Evolutionary conservation across 148 eudicot genomes (phyloP).

Genomic region (Tetragonia tetragonoides): DNA sequence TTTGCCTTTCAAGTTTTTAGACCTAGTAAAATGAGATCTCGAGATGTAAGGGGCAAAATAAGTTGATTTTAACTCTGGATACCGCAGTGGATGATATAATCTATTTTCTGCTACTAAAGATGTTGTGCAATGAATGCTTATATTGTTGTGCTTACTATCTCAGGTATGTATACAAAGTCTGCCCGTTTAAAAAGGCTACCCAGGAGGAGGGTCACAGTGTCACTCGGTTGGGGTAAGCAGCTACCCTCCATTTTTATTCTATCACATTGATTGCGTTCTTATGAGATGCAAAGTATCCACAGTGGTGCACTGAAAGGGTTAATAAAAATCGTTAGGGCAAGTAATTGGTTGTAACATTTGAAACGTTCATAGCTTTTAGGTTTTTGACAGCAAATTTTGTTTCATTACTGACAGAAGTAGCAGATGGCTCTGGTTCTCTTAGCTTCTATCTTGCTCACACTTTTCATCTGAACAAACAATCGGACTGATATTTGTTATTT

Average conservation of each 20-base stretch:
- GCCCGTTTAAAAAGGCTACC: constrained; percentile 91
- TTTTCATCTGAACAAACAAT: neutral
- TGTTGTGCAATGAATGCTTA: constrained; percentile 7
- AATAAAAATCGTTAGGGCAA: neutral
- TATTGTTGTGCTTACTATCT: constrained; percentile 17
- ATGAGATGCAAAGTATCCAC: neutral
- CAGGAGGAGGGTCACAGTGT: constrained; percentile 85
- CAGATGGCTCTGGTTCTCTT: neutral
- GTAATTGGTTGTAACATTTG: neutral
- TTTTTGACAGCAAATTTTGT: neutral
- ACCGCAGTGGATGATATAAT: neutral
- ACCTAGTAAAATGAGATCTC: neutral
- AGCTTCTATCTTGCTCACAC: neutral
- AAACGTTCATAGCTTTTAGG: neutral
- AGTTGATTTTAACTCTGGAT: constrained; percentile 2
- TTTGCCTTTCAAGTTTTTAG: neutral
- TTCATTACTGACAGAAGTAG: neutral
- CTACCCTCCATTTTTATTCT: constrained; percentile 8
- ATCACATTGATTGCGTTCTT: neutral
- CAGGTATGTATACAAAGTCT: constrained; percentile 88
- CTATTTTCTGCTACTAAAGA: neutral
- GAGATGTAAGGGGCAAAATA: neutral
- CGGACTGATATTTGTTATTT: neutral
- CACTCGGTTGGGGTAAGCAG: constrained; percentile 82
- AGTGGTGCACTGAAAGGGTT: neutral